Base-by-base conservation (phyloP, 2,329 filamentous ascomycete genomes). In the Curvularia eragrostidis region DNA sequence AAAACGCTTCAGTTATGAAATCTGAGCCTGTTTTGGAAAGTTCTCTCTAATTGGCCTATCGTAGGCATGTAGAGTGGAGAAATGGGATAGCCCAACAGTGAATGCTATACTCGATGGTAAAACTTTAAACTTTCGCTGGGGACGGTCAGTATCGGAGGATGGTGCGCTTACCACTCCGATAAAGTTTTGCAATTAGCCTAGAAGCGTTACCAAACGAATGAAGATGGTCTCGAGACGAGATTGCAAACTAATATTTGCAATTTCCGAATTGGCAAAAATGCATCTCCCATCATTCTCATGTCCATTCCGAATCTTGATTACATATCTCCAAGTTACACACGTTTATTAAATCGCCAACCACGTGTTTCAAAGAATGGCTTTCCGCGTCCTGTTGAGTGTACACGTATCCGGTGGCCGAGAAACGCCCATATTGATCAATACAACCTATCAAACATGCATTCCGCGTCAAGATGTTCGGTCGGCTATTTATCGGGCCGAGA, bases 1-100 rank as follows among this genome's bases (percentile, higher is more conserved):
- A 26, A 36, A 56, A 48, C 23, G 48, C 54, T 52, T 56, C 42
- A 30, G 54, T 48, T 12, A 56, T 56, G 5, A 48, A 56, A 8
- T 48, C 54, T 15, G 54, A 56, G 9, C 54, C 54, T 56, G 15
- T 46, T 54, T 38, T 42, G 19, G 10, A 42, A 42, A 12, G 26
- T 36, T 36, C 15, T 12, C 21, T 52, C 12, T 13, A 13, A 26
- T 48, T 26, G 52, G 48, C 42, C 24, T 41, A n/a, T 26, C 28
- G 10, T 5, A 21, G 34, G 32, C 32, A 43, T 12, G 26, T 3
- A 10, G 41, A 30, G 32, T 8, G 7, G 36, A 28, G 5, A 23
- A 13, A 19, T 39, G 15, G 5, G 13, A 18, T 24, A 26, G 18
- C 54, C 24, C 48, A 52, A 48, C 54, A 36, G 54, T 56, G 15